These are phyloP conservation scores for Euphorbia pulcherrima DNA, from an alignment of 345 rosid genomes.

Conservation along the genomic window DNA sequence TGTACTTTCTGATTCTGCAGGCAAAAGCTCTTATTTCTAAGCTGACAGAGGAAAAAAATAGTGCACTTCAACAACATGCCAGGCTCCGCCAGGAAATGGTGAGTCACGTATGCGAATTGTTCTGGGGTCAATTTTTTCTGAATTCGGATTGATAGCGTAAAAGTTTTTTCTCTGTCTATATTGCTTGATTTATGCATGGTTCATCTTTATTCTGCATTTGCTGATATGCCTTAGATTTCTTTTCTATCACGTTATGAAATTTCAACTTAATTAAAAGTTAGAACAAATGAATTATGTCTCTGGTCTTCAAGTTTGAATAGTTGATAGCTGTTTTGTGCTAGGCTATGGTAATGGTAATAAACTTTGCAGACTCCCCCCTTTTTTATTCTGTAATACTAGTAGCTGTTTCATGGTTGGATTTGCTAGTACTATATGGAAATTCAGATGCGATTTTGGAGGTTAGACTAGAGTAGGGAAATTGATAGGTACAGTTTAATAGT, in stretches of 20 bases:
- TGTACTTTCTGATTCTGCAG: constrained; percentile 34
- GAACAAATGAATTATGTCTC: not conserved
- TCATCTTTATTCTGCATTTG: not conserved
- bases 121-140: not conserved
- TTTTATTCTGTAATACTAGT: not conserved
- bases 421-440: not conserved
- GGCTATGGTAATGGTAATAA: not conserved
- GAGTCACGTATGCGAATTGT: constrained; percentile 19
- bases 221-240: too few species aligned
- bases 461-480: not conserved
- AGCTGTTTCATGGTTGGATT: not conserved
- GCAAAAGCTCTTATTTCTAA: constrained; percentile 47
- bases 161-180: not conserved
- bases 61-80: constrained; percentile 50
- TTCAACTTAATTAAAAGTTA: not conserved
- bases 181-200: not conserved
- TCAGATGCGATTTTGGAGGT: not conserved
- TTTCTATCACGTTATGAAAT: not conserved
- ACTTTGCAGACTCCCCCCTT: not conserved
- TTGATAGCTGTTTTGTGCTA: not conserved
- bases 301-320: not conserved
- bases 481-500: not conserved
- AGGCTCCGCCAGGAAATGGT: constrained; percentile 71
- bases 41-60: constrained; percentile 59
- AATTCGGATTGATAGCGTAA: constrained; percentile 3